Conservation (phyloP, 2,329 filamentous ascomycete genomes). For the Thermoascus crustaceus region DNA sequence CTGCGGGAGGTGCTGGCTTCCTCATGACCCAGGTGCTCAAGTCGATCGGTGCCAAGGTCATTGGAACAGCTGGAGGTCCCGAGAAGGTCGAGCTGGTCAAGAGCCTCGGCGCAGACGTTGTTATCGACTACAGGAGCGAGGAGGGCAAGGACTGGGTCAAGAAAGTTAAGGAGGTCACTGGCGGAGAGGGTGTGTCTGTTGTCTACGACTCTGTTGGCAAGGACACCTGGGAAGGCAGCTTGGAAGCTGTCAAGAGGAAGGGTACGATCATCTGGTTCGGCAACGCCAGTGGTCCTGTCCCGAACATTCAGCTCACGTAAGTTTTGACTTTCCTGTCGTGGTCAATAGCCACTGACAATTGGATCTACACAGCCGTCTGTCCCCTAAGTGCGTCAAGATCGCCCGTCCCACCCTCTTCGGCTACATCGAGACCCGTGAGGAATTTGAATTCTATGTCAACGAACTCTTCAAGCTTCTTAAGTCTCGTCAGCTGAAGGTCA, state of each 20-base stretch:
- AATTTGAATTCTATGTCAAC: constrained; percentile 60
- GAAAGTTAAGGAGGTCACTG: constrained; percentile 74
- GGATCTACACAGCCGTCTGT: constrained; percentile 12
- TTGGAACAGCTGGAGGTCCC: constrained; percentile 66
- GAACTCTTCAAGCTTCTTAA: constrained; percentile 64
- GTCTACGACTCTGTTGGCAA: constrained; percentile 85
- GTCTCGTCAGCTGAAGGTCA: constrained; percentile 61
- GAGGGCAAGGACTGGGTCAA: constrained; percentile 73
- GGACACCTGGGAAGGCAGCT: constrained; percentile 69
- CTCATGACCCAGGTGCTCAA: constrained; percentile 68
- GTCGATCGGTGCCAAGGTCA: constrained; percentile 64
- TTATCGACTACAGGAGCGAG: constrained; percentile 75
- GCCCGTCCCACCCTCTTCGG: constrained; percentile 64
- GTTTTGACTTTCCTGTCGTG: constrained; percentile 34
- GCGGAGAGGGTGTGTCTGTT: constrained; percentile 62
- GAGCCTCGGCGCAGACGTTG: constrained; percentile 58
- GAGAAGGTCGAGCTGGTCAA: constrained; percentile 66
- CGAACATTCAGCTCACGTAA: constrained; percentile 55
- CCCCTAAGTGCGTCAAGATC: constrained; percentile 68
- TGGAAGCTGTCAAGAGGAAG: constrained; percentile 68
- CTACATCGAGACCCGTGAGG: constrained; percentile 62
- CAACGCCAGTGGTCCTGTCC: constrained; percentile 71
- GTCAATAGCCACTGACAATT: constrained; percentile 7
- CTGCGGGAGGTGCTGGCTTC: constrained; percentile 72
- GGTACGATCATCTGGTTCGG: constrained; percentile 72